Base-by-base conservation (phyloP, 495 filamentous ascomycete species). In the Chaetomium fimeti region DNA sequence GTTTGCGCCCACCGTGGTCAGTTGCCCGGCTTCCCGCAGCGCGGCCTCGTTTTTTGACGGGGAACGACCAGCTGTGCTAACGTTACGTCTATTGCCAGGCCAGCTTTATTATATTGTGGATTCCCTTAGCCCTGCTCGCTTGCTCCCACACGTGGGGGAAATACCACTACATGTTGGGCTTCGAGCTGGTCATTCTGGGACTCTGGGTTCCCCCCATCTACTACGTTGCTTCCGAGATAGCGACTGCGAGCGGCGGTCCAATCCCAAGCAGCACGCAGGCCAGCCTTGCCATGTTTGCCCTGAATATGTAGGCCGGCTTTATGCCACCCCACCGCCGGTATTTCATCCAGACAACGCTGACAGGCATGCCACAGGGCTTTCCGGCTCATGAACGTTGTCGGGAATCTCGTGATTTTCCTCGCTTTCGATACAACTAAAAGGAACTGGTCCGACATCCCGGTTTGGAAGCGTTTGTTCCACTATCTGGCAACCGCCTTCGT, bases 151-250 rank as follows among this genome's bases (percentile, higher is more conserved):
- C 38, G 20, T 20, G 38, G 16, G 32, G 65, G 25, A 71, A 69
- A 7, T 72, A 72, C 38, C 56, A 63, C 25, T 64, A 18, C 16
- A 69, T 69, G 5, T 42, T 74, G 3, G 38, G 56, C 6, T n/a
- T 73, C 7, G 75, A 77, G 61, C 64, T 74, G 40, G 36, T 43
- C n/a, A 72, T 73, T 38, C 53, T 75, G 7, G 67, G 63, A 3
- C 64, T 72, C 6, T 77, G 75, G 75, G 60, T 73, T 15, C 66
- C 69, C 0, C 71, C 75, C 5, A 57, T 75, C 18, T 72, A 71
- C 43, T 49, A 63, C 43, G 15, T 75, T 36, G 59, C 58, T 3
- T 62, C 22, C 6, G 45, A 56, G 1, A 56, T 71, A 20, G 57
- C 58, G 1, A 57, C 20, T 5, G 12, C 60, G 1, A 4, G 40